Percentiles rank a stretch among this genome's conserved stretches.
These are phyloP conservation scores for Agaricus subrufescens DNA, from an alignment of 768 basidiomycete species.

Conservation along the genomic window DNA sequence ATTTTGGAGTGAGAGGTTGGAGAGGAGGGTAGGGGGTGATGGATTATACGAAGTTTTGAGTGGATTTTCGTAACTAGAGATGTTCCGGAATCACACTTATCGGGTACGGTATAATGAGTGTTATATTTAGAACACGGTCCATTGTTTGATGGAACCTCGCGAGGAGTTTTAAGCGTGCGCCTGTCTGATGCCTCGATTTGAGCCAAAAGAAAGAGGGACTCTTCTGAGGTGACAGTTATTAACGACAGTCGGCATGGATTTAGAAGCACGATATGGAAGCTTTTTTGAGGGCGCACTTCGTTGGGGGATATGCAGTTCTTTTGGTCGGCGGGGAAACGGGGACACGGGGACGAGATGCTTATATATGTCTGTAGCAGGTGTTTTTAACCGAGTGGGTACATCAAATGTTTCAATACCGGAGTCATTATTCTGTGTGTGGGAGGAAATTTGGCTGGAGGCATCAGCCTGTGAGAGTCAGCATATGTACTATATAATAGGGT, in stretches of 20 bases:
- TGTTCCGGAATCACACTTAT: neutral
- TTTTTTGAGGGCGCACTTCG: neutral
- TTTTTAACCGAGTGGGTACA: no score
- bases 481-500: no score
- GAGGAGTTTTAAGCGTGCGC: no score
- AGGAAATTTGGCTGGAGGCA: no score
- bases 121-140: conserved; percentile 3
- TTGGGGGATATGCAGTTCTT: neutral
- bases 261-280: neutral
- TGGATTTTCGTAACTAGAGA: conserved; percentile 17
- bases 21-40: conserved; percentile 44
- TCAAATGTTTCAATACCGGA: no score
- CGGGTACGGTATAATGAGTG: no score
- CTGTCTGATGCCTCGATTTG: no score
- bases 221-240: neutral
- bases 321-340: no score
- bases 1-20: conserved; percentile 76
- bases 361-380: no score
- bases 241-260: neutral
- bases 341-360: no score
- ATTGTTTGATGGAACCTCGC: neutral
- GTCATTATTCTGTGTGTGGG: no score
- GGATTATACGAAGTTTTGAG: conserved; percentile 70
- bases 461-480: no score
- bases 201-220: neutral